These are phyloP conservation scores for Cercospora zeina DNA, from an alignment of 2,329 filamentous ascomycete genomes.

Conservation along the genomic window DNA sequence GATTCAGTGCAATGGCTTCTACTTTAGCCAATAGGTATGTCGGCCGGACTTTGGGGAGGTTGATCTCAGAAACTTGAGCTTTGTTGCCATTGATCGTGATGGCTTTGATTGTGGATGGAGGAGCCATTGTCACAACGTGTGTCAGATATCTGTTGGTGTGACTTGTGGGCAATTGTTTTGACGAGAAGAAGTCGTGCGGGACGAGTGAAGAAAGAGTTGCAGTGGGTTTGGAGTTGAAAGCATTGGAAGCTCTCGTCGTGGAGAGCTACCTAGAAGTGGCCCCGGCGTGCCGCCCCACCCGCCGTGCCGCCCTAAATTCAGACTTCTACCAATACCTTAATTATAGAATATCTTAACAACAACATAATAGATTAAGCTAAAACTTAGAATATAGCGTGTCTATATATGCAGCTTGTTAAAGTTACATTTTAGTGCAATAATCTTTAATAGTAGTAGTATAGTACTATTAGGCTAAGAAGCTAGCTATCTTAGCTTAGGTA, in stretches of 20 bases:
- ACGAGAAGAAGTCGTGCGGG: background rate
- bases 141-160: background rate
- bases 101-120: conserved; percentile 31
- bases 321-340: too few relatives aligned
- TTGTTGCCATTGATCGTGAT: conserved; percentile 33
- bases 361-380: too few relatives aligned
- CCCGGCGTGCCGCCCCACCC: too few relatives aligned
- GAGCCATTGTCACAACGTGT: conserved; percentile 20
- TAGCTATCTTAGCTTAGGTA: too few relatives aligned
- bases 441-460: too few relatives aligned
- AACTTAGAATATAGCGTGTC: too few relatives aligned
- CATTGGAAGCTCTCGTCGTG: background rate
- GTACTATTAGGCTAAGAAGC: too few relatives aligned
- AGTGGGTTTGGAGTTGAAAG: background rate
- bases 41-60: conserved; percentile 28
- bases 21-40: conserved; percentile 52
- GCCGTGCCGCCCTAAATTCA: too few relatives aligned
- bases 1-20: conserved; percentile 43
- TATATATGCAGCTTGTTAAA: too few relatives aligned
- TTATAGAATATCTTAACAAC: too few relatives aligned
- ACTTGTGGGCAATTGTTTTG: background rate
- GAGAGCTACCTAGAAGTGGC: background rate
- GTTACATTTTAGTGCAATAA: too few relatives aligned
- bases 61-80: conserved; percentile 26
- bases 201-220: background rate